phyloP scores from a whole-genome alignment of 768 basidiomycete species.

The Ramaria sp. region DNA sequence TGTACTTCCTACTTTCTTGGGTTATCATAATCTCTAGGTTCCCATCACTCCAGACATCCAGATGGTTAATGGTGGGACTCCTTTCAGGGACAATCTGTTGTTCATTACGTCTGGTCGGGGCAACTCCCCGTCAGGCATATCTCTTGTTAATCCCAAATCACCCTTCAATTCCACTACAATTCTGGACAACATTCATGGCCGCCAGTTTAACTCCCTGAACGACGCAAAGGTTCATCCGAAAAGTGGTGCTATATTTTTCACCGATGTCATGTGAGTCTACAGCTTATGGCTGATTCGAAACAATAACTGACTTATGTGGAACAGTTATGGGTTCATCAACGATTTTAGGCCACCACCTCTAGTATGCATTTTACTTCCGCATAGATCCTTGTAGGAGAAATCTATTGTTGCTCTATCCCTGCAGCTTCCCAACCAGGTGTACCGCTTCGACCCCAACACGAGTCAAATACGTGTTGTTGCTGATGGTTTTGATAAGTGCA shows the following conservation, averaged over 20 bases:
- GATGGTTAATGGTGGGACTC: constrained; percentile 63
- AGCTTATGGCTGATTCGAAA: background rate
- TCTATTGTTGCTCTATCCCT: background rate
- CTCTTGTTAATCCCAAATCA: constrained; percentile 48
- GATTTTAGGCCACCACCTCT: constrained; percentile 53
- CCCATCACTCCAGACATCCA: constrained; percentile 46
- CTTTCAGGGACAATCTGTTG: constrained; percentile 45
- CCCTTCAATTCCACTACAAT: constrained; percentile 61
- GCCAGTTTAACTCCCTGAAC: constrained; percentile 76
- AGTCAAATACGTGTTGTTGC: constrained; percentile 61
- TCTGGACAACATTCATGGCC: constrained; percentile 68
- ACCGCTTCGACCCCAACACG: constrained; percentile 59
- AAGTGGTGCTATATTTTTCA: constrained; percentile 63
- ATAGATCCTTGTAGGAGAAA: background rate
- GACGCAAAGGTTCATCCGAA: constrained; percentile 64
- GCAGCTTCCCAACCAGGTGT: constrained; percentile 39
- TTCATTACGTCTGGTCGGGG: constrained; percentile 60
- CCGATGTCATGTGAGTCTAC: constrained; percentile 47
- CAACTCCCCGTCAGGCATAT: constrained; percentile 46
- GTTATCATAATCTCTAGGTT: constrained; percentile 29
- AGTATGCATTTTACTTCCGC: background rate
- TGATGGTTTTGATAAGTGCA: constrained; percentile 61
- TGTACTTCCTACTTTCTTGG: background rate
- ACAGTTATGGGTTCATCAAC: constrained; percentile 53
- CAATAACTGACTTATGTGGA: background rate